phyloP scores from a whole-genome alignment of 1,284 basidiomycete genomes.

The Lentinula novae-zelandiae region DNA sequence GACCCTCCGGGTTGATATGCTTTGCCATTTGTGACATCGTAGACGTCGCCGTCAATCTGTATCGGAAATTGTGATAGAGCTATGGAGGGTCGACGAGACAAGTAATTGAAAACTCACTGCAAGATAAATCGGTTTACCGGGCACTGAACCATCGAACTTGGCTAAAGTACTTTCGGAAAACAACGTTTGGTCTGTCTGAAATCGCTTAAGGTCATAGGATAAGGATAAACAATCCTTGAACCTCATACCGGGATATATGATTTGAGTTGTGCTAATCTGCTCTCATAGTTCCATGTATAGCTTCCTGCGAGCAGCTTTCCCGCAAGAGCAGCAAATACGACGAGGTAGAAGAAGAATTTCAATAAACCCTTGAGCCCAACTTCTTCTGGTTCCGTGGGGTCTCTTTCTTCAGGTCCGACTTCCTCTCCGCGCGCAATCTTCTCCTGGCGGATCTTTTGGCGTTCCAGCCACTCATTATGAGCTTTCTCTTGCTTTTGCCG shows the following conservation, averaged over 20 bases:
- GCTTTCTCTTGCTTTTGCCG: conserved; percentile 55
- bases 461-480: conserved; percentile 64
- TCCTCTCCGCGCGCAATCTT: conserved; percentile 71
- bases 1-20: conserved; percentile 89
- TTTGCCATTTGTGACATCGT: conserved; percentile 79
- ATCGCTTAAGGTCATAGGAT: conserved; percentile 3
- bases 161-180: conserved; percentile 73
- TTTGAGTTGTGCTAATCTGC: conserved; percentile 39
- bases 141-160: conserved; percentile 71
- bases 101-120: conserved; percentile 50
- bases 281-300: conserved; percentile 15
- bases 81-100: conserved; percentile 14
- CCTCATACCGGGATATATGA: conserved; percentile 64
- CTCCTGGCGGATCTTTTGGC: conserved; percentile 66
- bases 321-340: conserved; percentile 10
- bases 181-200: conserved; percentile 54
- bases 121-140: conserved; percentile 75
- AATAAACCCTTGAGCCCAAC: conserved; percentile 9
- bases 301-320: conserved; percentile 16
- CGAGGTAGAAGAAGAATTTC: conserved; percentile 13
- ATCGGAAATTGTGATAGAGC: conserved; percentile 16
- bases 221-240: conserved; percentile 19
- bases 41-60: conserved; percentile 89
- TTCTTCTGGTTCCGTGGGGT: conserved; percentile 41
- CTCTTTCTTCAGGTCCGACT: conserved; percentile 66